These are phyloP conservation scores for Parathielavia appendiculata DNA, from an alignment of 495 filamentous ascomycete species.

Conservation along the genomic window DNA sequence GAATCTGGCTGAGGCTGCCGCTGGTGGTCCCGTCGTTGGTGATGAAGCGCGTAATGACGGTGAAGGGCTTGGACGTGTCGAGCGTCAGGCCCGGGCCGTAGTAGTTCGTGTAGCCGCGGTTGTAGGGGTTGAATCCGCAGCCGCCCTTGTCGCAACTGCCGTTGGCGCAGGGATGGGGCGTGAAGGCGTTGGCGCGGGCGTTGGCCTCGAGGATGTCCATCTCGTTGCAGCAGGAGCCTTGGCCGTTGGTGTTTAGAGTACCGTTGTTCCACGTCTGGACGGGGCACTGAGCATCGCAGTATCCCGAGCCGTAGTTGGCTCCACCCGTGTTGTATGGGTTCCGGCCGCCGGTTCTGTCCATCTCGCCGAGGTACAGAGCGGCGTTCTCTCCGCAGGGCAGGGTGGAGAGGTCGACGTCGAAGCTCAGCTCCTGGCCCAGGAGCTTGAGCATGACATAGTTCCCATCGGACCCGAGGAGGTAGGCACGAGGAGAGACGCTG, in stretches of 20 bases:
- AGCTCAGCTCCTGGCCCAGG: slow-evolving; percentile 54
- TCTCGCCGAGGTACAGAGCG: slow-evolving; percentile 62
- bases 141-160: too few species aligned
- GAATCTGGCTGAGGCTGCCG: slow-evolving; percentile 53
- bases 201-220: slow-evolving; percentile 67
- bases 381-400: slow-evolving; percentile 64
- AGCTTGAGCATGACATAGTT: slow-evolving; percentile 59
- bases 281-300: slow-evolving; percentile 66
- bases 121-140: slow-evolving; percentile 50
- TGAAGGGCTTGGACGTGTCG: slow-evolving; percentile 57
- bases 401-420: slow-evolving; percentile 58
- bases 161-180: slow-evolving; percentile 53
- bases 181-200: slow-evolving; percentile 48
- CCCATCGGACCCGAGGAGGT: slow-evolving; percentile 52
- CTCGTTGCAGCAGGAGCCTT: slow-evolving; percentile 54
- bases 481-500: slow-evolving; percentile 51
- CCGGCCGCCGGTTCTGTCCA: slow-evolving; percentile 52
- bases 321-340: slow-evolving; percentile 55
- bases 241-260: slow-evolving; percentile 44
- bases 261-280: slow-evolving; percentile 54
- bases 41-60: slow-evolving; percentile 63
- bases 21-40: slow-evolving; percentile 44
- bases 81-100: slow-evolving; percentile 52
- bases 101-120: slow-evolving; percentile 49
- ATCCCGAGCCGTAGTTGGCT: slow-evolving; percentile 61